A percentile compares a stretch with the other conserved stretches of the same genome.
phyloP scores from a whole-genome alignment of 1,284 basidiomycete genomes.

The Serendipita sp. region DNA sequence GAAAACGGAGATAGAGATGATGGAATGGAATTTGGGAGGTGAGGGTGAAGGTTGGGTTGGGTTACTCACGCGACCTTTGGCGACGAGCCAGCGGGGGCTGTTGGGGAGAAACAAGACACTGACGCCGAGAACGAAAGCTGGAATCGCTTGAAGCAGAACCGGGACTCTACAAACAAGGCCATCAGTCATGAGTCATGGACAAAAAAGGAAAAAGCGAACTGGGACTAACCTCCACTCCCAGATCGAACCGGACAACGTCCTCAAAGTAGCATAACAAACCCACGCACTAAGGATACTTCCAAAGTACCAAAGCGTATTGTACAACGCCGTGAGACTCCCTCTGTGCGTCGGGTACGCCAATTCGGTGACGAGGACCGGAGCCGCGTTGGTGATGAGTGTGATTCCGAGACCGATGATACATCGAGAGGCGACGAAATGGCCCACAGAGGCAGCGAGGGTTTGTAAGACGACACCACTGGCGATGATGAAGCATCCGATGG shows the following conservation, averaged over 20 bases:
- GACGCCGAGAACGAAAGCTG: slow-evolving; percentile 33
- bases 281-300: slow-evolving; percentile 16
- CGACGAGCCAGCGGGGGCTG: slow-evolving; percentile 52
- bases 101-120: slow-evolving; percentile 47
- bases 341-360: slow-evolving; percentile 59
- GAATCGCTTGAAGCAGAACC: slow-evolving; percentile 49
- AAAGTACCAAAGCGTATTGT: slow-evolving; percentile 19
- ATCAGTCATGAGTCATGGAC: background rate
- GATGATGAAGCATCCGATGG: slow-evolving; percentile 46
- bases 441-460: slow-evolving; percentile 31
- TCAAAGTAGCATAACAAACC: slow-evolving; percentile 15
- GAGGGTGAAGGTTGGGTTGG: background rate
- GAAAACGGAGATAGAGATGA: slow-evolving; percentile 5
- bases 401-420: slow-evolving; percentile 50
- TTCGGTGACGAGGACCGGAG: slow-evolving; percentile 53
- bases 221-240: slow-evolving; percentile 41
- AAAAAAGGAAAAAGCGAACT: background rate
- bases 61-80: slow-evolving; percentile 36
- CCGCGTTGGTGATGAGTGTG: slow-evolving; percentile 44
- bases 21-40: background rate
- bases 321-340: slow-evolving; percentile 12
- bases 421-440: slow-evolving; percentile 44
- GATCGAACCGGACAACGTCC: slow-evolving; percentile 10
- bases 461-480: slow-evolving; percentile 44
- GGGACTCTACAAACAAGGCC: slow-evolving; percentile 30